These are phyloP conservation scores for Lepraria neglecta DNA, from an alignment of 495 filamentous ascomycete species.

Conservation along the genomic window DNA sequence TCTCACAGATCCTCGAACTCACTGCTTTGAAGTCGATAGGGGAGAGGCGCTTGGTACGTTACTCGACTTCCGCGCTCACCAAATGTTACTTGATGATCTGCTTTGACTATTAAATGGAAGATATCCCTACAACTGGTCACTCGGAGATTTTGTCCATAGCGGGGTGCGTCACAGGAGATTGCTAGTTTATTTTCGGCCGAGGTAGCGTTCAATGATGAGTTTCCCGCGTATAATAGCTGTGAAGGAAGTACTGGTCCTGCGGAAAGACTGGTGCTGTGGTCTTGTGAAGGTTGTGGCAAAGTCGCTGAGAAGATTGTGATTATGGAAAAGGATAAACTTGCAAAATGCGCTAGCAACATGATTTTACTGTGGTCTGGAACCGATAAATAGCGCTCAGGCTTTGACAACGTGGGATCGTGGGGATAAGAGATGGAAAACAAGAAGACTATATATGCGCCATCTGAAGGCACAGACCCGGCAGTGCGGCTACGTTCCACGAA, in stretches of 20 bases:
- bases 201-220: neutral
- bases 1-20: neutral
- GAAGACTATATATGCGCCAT: neutral
- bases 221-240: neutral
- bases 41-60: neutral
- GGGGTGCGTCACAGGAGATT: neutral
- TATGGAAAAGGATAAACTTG: neutral
- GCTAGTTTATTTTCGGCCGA: neutral
- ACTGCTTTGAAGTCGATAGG: neutral
- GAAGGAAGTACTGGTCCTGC: neutral
- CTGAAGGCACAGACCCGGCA: neutral
- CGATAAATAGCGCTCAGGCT: neutral
- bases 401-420: neutral
- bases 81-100: neutral
- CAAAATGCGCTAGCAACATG: neutral
- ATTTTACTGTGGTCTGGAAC: neutral
- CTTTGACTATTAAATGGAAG: neutral
- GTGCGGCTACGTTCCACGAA: neutral
- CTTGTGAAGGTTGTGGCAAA: neutral
- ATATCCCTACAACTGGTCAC: conserved; percentile 4
- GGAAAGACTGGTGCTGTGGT: neutral
- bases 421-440: neutral
- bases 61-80: neutral
- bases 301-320: neutral
- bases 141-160: neutral